A percentile compares a stretch with the other conserved stretches of the same genome.
These are phyloP conservation scores for Tilletia setariae DNA, from an alignment of 1,284 basidiomycete species.

Conservation along the genomic window DNA sequence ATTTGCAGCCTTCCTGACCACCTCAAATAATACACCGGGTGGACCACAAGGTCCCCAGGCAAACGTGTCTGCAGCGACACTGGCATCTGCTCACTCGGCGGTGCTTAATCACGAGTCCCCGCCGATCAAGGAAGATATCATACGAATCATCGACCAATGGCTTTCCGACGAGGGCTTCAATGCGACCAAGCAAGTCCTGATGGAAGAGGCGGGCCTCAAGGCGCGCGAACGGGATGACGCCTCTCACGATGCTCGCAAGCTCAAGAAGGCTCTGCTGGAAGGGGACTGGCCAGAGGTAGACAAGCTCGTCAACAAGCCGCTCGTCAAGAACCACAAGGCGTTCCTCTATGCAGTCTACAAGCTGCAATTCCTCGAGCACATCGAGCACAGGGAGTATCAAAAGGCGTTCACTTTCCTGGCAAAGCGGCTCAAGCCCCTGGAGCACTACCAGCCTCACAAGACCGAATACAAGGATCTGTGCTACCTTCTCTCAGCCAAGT, in stretches of 20 bases:
- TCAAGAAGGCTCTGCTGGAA: slow-evolving; percentile 57
- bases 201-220: slow-evolving; percentile 55
- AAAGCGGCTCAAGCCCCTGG: slow-evolving; percentile 59
- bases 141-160: slow-evolving; percentile 56
- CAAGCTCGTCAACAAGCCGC: slow-evolving; percentile 52
- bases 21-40: neutral
- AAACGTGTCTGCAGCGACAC: neutral
- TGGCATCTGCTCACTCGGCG: slow-evolving; percentile 32
- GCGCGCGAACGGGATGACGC: slow-evolving; percentile 48
- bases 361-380: slow-evolving; percentile 57
- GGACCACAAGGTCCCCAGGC: neutral
- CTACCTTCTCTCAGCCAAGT: slow-evolving; percentile 57
- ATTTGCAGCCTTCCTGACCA: neutral
- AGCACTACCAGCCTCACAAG: slow-evolving; percentile 59
- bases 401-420: slow-evolving; percentile 59
- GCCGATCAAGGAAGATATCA: slow-evolving; percentile 42
- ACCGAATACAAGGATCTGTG: slow-evolving; percentile 59
- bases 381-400: slow-evolving; percentile 58
- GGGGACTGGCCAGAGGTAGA: slow-evolving; percentile 58
- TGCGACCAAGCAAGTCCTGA: slow-evolving; percentile 53
- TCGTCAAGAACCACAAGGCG: slow-evolving; percentile 58
- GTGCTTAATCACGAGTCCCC: slow-evolving; percentile 43
- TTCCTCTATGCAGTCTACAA: slow-evolving; percentile 56
- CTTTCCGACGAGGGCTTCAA: slow-evolving; percentile 55
- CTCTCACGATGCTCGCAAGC: slow-evolving; percentile 53